These are phyloP conservation scores for Pyricularia sp. DNA, from an alignment of 2,329 filamentous ascomycete species.

Conservation along the genomic window DNA sequence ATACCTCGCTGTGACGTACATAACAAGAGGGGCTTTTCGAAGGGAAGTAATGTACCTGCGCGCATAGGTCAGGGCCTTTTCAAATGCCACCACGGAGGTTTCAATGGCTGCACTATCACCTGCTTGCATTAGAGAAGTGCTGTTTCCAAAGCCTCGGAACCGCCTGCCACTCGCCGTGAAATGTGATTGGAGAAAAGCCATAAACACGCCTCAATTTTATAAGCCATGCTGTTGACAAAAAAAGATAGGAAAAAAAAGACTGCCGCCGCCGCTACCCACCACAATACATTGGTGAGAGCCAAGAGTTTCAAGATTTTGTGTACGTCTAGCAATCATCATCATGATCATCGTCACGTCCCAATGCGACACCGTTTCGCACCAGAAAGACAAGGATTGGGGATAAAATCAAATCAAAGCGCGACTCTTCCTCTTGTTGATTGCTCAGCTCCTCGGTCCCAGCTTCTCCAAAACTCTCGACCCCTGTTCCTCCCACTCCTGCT, in stretches of 20 bases:
- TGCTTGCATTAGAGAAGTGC: neutral
- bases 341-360: neutral
- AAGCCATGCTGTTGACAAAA: neutral
- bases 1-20: neutral
- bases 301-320: neutral
- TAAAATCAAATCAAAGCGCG: constrained; percentile 9
- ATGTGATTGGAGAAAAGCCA: neutral
- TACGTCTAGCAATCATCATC: neutral
- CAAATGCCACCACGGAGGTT: neutral
- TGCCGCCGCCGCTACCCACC: neutral
- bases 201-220: neutral
- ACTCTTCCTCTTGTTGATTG: constrained; percentile 32
- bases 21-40: neutral
- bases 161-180: neutral
- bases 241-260: neutral
- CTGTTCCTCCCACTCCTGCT: constrained; percentile 94
- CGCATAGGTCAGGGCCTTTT: neutral
- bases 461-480: constrained; percentile 80
- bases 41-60: neutral
- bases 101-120: neutral
- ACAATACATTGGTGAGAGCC: neutral
- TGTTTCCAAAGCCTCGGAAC: neutral
- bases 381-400: neutral
- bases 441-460: constrained; percentile 60
- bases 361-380: neutral